These are phyloP conservation scores for Lentinula aciculospora DNA, from an alignment of 768 basidiomycete genomes.

Conservation along the genomic window DNA sequence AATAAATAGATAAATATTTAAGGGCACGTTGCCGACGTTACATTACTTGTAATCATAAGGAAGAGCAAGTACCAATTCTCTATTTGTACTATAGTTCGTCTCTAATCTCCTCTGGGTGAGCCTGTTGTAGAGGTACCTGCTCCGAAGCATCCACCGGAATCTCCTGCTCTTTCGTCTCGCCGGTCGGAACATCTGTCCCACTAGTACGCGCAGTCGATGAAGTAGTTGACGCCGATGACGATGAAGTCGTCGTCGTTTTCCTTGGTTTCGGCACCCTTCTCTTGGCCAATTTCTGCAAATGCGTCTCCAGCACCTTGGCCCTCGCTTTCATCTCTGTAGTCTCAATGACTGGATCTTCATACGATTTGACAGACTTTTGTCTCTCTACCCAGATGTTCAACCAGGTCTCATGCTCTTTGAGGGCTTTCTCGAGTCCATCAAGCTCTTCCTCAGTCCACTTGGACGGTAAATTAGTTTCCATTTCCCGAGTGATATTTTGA, in stretches of 20 bases:
- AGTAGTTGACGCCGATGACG: slow-evolving; percentile 14
- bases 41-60: not conserved
- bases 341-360: slow-evolving; percentile 83
- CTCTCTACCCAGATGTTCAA: slow-evolving; percentile 74
- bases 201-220: slow-evolving; percentile 9
- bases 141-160: slow-evolving; percentile 4
- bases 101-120: slow-evolving; percentile 1
- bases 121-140: slow-evolving; percentile 8
- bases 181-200: slow-evolving; percentile 11
- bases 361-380: slow-evolving; percentile 67
- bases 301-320: slow-evolving; percentile 74
- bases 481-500: slow-evolving; percentile 65
- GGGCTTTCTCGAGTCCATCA: slow-evolving; percentile 64
- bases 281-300: slow-evolving; percentile 61
- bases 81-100: slow-evolving; percentile 9
- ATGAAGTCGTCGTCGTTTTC: slow-evolving; percentile 39
- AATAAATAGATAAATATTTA: not conserved
- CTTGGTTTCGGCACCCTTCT: slow-evolving; percentile 62
- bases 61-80: not conserved
- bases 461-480: slow-evolving; percentile 52
- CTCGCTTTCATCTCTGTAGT: slow-evolving; percentile 82
- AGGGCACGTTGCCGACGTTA: not conserved
- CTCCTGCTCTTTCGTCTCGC: not conserved
- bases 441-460: slow-evolving; percentile 90
- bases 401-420: slow-evolving; percentile 83